phyloP scores from a whole-genome alignment of 768 basidiomycete species.

The Scleroderma bovista region DNA sequence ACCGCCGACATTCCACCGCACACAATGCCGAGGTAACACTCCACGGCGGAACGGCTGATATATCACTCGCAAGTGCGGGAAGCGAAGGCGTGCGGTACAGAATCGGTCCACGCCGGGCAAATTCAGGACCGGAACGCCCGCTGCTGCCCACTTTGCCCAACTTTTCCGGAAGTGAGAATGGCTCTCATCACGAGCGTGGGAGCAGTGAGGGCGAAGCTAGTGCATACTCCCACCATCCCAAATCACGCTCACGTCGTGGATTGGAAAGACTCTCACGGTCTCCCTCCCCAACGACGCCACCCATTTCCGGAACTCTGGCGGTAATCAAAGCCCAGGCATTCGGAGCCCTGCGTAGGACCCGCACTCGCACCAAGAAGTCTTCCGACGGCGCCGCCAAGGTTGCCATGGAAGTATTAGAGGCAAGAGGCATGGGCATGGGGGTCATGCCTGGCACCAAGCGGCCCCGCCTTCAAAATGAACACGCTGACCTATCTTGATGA shows the following conservation, averaged over 20 bases:
- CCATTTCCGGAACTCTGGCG: constrained; percentile 75
- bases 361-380: constrained; percentile 65
- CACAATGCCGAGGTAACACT: constrained; percentile 60
- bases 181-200: constrained; percentile 45
- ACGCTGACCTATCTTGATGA: constrained; percentile 39
- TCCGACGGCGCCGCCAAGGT: constrained; percentile 68
- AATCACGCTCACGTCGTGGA: constrained; percentile 44
- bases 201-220: constrained; percentile 54
- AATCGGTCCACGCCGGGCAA: constrained; percentile 43
- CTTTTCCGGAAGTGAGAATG: constrained; percentile 46
- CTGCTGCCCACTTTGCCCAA: constrained; percentile 43
- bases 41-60: constrained; percentile 69
- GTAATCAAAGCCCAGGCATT: constrained; percentile 91
- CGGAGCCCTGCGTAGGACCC: constrained; percentile 75
- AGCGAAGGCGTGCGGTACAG: constrained; percentile 59
- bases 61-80: constrained; percentile 48
- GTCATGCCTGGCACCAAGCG: constrained; percentile 32
- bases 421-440: constrained; percentile 64
- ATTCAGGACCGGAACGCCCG: constrained; percentile 45
- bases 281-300: constrained; percentile 41
- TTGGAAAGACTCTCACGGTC: constrained; percentile 43
- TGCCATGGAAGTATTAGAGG: constrained; percentile 77
- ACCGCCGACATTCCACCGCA: constrained; percentile 50
- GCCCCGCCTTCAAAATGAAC: constrained; percentile 48
- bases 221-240: constrained; percentile 35